These are phyloP conservation scores for Lipomyces orientalis DNA, from an alignment of 805 yeast species.

Conservation along the genomic window DNA sequence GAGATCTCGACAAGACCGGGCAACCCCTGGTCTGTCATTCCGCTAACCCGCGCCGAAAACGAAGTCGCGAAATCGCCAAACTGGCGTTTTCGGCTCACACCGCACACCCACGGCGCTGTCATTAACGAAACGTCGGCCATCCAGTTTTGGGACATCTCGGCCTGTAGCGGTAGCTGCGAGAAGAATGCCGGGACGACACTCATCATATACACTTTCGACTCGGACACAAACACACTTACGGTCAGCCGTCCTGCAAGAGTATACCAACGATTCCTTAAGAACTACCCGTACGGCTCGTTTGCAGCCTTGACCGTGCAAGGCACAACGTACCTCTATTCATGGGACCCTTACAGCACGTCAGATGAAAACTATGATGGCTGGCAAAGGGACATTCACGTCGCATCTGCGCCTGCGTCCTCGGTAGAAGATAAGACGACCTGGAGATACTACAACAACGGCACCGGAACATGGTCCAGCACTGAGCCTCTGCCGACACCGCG, in stretches of 20 bases:
- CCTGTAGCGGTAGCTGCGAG: conserved; percentile 3
- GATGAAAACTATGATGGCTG: conserved; percentile 5
- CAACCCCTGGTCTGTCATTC: conserved; percentile 4
- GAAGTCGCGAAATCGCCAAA: no score
- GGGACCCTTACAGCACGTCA: not conserved
- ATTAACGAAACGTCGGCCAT: conserved; percentile 11
- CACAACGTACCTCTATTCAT: conserved; percentile 14
- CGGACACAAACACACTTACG: conserved; percentile 1
- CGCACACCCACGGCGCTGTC: no score
- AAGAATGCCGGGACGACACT: conserved; percentile 7
- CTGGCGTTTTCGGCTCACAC: no score
- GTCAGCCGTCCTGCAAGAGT: conserved; percentile 17
- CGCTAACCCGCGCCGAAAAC: conserved; percentile 15
- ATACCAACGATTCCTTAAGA: not conserved
- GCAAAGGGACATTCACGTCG: conserved; percentile 13
- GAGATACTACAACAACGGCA: conserved; percentile 16
- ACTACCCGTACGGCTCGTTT: conserved; percentile 17
- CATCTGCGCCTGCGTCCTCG: conserved; percentile 14
- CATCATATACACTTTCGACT: conserved; percentile 13
- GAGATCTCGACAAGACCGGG: conserved; percentile 6
- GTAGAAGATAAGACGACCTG: conserved; percentile 15
- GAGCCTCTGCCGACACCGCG: conserved; percentile 16
- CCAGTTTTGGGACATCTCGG: conserved; percentile 26
- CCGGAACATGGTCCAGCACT: conserved; percentile 10
- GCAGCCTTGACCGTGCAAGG: conserved; percentile 13